A percentile compares a stretch with the other conserved stretches of the same genome.
Evolutionary conservation across 225 moss, liverwort and hornwort species (phyloP).

Genomic region (Physcomitrellopsis africana): DNA sequence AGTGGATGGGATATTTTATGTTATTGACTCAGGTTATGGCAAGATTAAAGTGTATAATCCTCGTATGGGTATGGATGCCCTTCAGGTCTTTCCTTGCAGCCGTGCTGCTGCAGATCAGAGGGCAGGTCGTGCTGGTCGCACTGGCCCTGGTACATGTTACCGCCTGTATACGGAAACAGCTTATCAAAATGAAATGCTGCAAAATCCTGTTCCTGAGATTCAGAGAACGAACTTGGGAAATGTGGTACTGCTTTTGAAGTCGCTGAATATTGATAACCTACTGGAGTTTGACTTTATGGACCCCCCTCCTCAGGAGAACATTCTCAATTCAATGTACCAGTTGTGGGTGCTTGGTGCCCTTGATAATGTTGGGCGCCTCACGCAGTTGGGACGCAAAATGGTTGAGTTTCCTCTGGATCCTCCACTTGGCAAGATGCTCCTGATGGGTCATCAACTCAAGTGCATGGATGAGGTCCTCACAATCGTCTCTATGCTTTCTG

Average conservation of each 20-base stretch:
- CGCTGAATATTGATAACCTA: constrained; percentile 89
- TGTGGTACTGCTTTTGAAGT: constrained; percentile 82
- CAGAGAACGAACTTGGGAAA: constrained; percentile 98
- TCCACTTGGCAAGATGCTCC: constrained; percentile 93
- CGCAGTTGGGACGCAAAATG: constrained; percentile 94
- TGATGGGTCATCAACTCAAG: constrained; percentile 83
- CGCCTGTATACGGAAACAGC: constrained; percentile 90
- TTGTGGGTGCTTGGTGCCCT: constrained; percentile 95
- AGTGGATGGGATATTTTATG: constrained; percentile 95
- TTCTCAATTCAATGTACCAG: constrained; percentile 98
- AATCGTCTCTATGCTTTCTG: constrained; percentile 98
- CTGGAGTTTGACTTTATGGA: constrained; percentile 99
- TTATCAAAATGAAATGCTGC: constrained; percentile 97
- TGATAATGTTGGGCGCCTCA: constrained; percentile 93
- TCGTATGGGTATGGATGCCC: constrained; percentile 99
- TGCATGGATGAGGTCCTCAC: constrained; percentile 93
- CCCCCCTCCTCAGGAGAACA: constrained; percentile 98
- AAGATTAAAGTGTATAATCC: constrained; percentile 99
- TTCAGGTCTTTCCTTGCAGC: constrained; percentile 97
- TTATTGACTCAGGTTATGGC: constrained; percentile 96
- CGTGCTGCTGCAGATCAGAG: constrained; percentile 99
- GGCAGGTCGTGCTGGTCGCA: constrained; percentile 91
- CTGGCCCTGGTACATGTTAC: constrained; percentile 94
- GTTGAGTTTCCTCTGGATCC: constrained; percentile 98
- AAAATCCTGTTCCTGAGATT: constrained; percentile 97